A percentile compares a stretch with the other conserved stretches of the same genome.
phyloP scores from a whole-genome alignment of 1,284 basidiomycete species.

The Cryptococcus sp. region DNA sequence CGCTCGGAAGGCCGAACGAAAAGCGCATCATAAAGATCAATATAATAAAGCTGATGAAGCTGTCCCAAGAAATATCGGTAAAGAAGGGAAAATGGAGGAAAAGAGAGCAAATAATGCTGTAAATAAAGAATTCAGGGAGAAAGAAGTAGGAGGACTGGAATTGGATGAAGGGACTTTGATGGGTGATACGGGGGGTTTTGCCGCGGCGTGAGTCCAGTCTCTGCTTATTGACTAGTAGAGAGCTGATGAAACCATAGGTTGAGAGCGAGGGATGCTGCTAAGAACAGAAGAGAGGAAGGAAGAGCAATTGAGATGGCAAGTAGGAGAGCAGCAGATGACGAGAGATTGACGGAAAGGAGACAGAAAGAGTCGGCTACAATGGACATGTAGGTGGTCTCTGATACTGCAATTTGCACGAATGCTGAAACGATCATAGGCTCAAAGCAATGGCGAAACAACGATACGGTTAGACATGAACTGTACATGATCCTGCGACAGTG shows the following conservation, averaged over 20 bases:
- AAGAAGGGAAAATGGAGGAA: constrained; percentile 45
- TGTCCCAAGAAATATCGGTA: constrained; percentile 34
- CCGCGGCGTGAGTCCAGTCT: constrained; percentile 37
- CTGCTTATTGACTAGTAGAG: neutral
- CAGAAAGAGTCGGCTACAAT: constrained; percentile 43
- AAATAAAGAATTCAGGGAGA: constrained; percentile 41
- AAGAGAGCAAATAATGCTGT: constrained; percentile 38
- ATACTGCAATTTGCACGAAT: neutral
- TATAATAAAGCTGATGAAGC: constrained; percentile 38
- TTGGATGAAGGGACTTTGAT: constrained; percentile 42
- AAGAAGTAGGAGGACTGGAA: constrained; percentile 41
- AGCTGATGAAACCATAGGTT: constrained; percentile 12
- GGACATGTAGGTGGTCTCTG: constrained; percentile 40
- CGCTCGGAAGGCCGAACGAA: constrained; percentile 16
- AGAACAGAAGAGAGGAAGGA: constrained; percentile 32
- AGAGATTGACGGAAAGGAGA: constrained; percentile 36
- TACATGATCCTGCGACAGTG: too few species aligned
- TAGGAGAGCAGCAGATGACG: constrained; percentile 30
- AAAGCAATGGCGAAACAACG: constrained; percentile 32
- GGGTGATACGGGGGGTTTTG: constrained; percentile 38
- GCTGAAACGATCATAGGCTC: too few species aligned
- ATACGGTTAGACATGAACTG: too few species aligned
- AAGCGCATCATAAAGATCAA: constrained; percentile 15
- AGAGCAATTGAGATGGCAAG: constrained; percentile 28
- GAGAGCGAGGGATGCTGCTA: constrained; percentile 33